Percentiles rank a stretch among this genome's conserved stretches.
phyloP scores from a whole-genome alignment of 148 eudicot species.

The Mesembryanthemum crystallinum region DNA sequence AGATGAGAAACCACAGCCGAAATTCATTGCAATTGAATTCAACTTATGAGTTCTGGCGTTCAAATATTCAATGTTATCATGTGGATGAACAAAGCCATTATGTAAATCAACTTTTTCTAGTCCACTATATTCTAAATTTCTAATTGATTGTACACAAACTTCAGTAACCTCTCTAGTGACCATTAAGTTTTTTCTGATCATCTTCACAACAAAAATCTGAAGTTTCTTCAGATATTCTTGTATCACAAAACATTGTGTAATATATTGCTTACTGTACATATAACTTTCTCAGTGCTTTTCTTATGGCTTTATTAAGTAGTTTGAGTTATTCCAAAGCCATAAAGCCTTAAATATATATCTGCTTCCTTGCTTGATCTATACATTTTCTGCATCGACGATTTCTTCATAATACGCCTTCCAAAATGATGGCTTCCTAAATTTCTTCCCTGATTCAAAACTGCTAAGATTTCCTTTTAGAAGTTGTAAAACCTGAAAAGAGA shows the following conservation, averaged over 20 bases:
- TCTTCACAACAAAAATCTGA: neutral
- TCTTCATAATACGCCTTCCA: slow-evolving; percentile 73
- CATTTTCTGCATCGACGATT: slow-evolving; percentile 40
- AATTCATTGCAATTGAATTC: no score
- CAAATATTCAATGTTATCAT: no score
- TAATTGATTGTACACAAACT: neutral
- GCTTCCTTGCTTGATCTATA: neutral
- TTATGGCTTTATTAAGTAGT: no score
- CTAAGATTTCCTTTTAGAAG: slow-evolving; percentile 69
- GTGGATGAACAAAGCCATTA: neutral
- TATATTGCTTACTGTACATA: no score
- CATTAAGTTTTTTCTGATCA: neutral
- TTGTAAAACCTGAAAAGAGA: slow-evolving; percentile 51
- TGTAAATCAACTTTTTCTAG: neutral
- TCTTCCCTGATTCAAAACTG: slow-evolving; percentile 59
- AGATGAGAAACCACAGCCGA: no score
- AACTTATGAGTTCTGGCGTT: no score
- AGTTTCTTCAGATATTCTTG: neutral
- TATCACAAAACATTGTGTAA: no score
- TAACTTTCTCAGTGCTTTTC: no score
- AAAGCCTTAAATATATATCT: no score
- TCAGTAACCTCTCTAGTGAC: neutral
- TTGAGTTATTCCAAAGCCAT: no score
- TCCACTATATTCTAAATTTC: neutral
- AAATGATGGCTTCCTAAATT: slow-evolving; percentile 50